These are phyloP conservation scores for Arachis hypogaea DNA, from an alignment of 306 rosid species.

Conservation along the genomic window DNA sequence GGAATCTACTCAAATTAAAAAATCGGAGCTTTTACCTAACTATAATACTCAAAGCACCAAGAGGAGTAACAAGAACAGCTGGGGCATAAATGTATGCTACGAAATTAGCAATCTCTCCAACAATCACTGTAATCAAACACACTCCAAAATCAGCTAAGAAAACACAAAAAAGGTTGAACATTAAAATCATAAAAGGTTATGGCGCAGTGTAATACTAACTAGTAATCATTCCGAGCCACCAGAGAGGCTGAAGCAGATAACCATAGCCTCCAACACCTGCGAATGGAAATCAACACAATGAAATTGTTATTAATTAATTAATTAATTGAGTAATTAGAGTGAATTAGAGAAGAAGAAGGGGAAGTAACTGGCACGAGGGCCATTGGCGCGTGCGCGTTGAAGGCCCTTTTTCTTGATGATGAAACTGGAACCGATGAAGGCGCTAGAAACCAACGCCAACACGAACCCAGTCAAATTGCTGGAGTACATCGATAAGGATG, in stretches of 20 bases:
- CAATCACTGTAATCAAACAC: constrained; percentile 62
- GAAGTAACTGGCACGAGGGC: constrained; percentile 64
- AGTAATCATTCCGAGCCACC: constrained; percentile 95
- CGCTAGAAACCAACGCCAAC: constrained; percentile 74
- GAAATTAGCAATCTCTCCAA: constrained; percentile 86
- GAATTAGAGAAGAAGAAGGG: neutral
- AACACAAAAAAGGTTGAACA: neutral
- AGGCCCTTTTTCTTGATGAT: constrained; percentile 91
- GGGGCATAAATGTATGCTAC: constrained; percentile 85
- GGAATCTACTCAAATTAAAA: neutral
- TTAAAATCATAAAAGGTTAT: too few relatives aligned
- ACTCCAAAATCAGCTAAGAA: neutral
- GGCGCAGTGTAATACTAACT: constrained; percentile 50
- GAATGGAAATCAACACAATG: neutral
- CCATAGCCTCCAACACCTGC: constrained; percentile 91
- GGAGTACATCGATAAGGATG: constrained; percentile 51
- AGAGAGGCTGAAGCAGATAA: constrained; percentile 75
- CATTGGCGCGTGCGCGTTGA: constrained; percentile 61
- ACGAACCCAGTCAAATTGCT: constrained; percentile 72
- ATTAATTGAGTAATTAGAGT: neutral
- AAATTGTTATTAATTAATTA: too few relatives aligned
- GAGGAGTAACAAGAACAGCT: constrained; percentile 88
- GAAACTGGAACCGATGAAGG: constrained; percentile 87
- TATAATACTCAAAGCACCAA: constrained; percentile 92
- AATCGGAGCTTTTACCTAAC: constrained; percentile 59